Conservation (phyloP, 371 early-diverging fungal species). For the Mortierella sp. region DNA sequence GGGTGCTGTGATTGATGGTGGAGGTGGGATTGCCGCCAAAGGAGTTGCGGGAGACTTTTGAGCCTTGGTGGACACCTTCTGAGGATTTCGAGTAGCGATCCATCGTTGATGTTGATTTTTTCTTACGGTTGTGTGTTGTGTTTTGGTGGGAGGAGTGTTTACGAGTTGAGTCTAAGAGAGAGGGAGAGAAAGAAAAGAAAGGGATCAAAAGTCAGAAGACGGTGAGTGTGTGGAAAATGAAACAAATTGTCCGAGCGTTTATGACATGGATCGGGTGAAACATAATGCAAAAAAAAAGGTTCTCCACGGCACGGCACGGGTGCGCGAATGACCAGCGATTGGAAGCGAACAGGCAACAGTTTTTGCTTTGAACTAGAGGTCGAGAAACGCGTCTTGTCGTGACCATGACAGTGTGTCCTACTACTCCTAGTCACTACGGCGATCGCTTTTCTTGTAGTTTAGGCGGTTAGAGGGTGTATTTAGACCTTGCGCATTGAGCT, state of each 20-base stretch:
- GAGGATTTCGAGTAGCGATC: slow-evolving; percentile 7
- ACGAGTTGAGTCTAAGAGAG: no score
- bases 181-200: neutral
- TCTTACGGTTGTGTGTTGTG: neutral
- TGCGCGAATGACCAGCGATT: no score
- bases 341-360: no score
- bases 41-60: neutral
- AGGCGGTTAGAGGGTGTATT: no score
- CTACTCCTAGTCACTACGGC: no score
- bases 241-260: neutral
- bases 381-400: no score
- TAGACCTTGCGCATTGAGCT: no score
- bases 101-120: neutral
- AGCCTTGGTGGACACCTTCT: slow-evolving; percentile 3
- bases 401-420: no score
- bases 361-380: no score
- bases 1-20: neutral
- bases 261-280: neutral
- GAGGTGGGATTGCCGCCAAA: neutral
- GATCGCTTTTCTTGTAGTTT: no score
- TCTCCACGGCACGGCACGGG: no score
- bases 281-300: neutral
- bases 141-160: no score
- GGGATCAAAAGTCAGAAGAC: neutral
- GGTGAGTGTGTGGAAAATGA: neutral